These are phyloP conservation scores for Brassica juncea DNA, from an alignment of 345 rosid species.

Conservation along the genomic window DNA sequence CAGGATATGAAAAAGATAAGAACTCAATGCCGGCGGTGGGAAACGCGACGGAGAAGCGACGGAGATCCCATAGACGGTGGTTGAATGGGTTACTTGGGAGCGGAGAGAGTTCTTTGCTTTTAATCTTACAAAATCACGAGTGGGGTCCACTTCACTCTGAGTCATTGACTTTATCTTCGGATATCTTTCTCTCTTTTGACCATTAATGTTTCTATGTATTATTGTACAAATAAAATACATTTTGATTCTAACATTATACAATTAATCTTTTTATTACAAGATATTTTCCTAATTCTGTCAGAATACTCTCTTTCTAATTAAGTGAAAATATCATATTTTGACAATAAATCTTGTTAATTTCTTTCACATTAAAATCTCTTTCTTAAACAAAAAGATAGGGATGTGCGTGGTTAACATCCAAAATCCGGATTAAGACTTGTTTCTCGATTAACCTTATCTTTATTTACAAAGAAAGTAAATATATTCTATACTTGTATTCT, in stretches of 20 bases:
- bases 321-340: background rate
- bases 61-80: slow-evolving; percentile 29
- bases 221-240: background rate
- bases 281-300: background rate
- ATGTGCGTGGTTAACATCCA: too few species aligned
- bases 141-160: slow-evolving; percentile 9
- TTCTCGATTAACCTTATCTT: too few species aligned
- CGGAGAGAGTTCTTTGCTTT: background rate
- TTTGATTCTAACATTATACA: background rate
- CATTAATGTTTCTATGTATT: background rate
- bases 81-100: background rate
- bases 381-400: background rate
- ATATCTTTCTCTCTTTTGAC: background rate
- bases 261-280: background rate
- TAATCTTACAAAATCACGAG: background rate
- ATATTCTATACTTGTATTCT: background rate
- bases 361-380: background rate
- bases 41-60: slow-evolving; percentile 27
- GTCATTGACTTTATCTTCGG: slow-evolving; percentile 1
- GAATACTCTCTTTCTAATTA: background rate
- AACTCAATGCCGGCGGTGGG: background rate
- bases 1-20: too few species aligned
- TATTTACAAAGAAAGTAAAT: background rate
- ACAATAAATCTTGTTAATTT: background rate
- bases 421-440: too few species aligned